Evolutionary conservation across 192 early-diverging fungal species (phyloP).

Genomic region (Neocallimastix lanati): DNA sequence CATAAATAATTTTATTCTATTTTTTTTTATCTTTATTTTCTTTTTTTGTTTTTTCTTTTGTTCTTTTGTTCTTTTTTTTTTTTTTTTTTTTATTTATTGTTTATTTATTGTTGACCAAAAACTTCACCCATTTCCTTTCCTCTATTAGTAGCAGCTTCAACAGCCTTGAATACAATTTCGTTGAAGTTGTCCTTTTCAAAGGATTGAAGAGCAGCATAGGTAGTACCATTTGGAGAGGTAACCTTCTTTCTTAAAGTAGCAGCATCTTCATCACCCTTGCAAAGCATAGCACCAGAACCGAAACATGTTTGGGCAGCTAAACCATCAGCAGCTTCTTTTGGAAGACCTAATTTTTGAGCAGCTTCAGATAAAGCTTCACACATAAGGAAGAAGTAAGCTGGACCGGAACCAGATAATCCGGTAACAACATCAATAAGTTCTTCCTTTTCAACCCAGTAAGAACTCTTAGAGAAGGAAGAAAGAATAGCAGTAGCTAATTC

Average conservation of each 20-base stretch:
- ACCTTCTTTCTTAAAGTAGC: conserved; percentile 55
- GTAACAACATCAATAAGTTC: conserved; percentile 68
- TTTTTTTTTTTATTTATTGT: too few relatives aligned
- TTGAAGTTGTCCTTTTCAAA: conserved; percentile 43
- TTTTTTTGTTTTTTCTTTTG: too few relatives aligned
- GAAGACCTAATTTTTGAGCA: conserved; percentile 53
- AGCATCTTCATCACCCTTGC: conserved; percentile 26
- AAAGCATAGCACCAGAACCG: conserved; percentile 73
- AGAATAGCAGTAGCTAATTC: conserved; percentile 47
- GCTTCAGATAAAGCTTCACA: conserved; percentile 76
- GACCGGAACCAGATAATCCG: conserved; percentile 56
- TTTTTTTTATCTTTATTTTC: too few relatives aligned
- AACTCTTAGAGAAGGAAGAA: conserved; percentile 52
- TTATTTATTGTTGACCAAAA: conserved; percentile 14
- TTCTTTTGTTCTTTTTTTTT: too few relatives aligned
- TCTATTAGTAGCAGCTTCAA: conserved; percentile 47
- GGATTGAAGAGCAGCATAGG: conserved; percentile 67
- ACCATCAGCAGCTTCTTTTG: conserved; percentile 45
- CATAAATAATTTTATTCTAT: too few relatives aligned
- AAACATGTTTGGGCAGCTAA: conserved; percentile 82
- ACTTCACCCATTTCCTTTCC: conserved; percentile 48
- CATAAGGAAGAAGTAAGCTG: conserved; percentile 89
- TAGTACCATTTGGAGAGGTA: conserved; percentile 69
- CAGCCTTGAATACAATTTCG: conserved; percentile 28
- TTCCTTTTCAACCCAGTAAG: conserved; percentile 70